Evolutionary conservation across 495 filamentous ascomycete species (phyloP), one percentile per base, ranked within the genome.

Genomic region (Jackrogersella minutella): DNA sequence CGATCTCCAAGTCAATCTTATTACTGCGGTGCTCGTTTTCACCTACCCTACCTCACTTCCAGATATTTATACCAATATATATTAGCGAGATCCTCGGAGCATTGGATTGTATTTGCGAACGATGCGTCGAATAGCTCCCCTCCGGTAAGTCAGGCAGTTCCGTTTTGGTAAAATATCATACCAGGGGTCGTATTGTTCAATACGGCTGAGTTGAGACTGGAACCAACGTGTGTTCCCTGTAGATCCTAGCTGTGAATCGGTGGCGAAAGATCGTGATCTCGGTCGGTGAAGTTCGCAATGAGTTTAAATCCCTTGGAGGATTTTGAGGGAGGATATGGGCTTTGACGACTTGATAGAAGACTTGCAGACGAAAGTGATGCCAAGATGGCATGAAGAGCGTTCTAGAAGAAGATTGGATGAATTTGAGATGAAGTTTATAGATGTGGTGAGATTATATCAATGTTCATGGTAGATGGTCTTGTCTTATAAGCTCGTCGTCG

Each of bases 131-230:
- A 13, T 55, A 66, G 43, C 64, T 67, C n/a, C 61, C 73, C 49
- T 56, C 61, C 6, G 73, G 71, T 53, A 75, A 34, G 22, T 65
- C 69, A 2, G 62, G 58, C 40, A 75, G 52, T 49, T 36, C 76
- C 76, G 62, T 77, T 77, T 17, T 74, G 64, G 70, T 76, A 76
- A 47, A 77, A 78, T 53, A 77, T 60, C 21, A 62, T 68, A 11
- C 60, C 73, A 4, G 59, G 33, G 4, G 57, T 63, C 28, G 66
- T 57, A n/a, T 53, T 33, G 56, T 69, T 63, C 33, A 76, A 58
- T 13, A 74, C 69, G 10, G 73, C 75, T 7, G 63, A 68, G 68
- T 72, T 73, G 10, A 64, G 34, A 11, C 64, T 72, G 1, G 76
- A 68, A 16, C 73, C 75, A 4, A 66, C 60, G 61, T 78, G 76